Conservation (phyloP, 768 basidiomycete species). For the Pholiota conissans region DNA sequence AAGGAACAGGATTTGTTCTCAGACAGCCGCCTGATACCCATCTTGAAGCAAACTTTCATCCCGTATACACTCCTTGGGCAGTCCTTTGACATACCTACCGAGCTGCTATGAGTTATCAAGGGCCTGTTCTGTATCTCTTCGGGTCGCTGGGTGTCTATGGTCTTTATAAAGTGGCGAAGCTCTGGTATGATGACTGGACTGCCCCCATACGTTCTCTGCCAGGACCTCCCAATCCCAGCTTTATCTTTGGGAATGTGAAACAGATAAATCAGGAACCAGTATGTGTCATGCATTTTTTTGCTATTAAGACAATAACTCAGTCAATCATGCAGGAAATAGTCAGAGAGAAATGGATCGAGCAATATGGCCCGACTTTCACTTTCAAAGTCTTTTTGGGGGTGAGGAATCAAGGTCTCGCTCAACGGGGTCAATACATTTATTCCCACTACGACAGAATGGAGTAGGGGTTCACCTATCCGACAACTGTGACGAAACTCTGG, state of each 20-base stretch:
- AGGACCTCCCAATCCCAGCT: conserved; percentile 1
- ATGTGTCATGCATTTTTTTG: neutral
- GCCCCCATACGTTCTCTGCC: neutral
- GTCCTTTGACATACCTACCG: too few species aligned
- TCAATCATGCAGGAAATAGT: neutral
- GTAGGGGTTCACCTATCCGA: too few species aligned
- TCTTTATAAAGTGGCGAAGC: neutral
- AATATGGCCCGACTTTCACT: conserved; percentile 47
- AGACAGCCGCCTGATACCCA: too few species aligned
- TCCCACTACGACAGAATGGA: too few species aligned
- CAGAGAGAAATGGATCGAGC: conserved; percentile 45
- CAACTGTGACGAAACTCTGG: neutral
- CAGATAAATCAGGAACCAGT: neutral
- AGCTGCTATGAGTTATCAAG: neutral
- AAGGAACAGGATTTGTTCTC: too few species aligned
- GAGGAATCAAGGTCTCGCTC: too few species aligned
- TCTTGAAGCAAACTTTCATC: too few species aligned
- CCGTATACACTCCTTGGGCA: too few species aligned
- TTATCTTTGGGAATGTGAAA: neutral
- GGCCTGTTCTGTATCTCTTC: neutral
- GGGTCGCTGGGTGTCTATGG: neutral
- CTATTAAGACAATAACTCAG: neutral
- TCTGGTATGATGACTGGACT: neutral
- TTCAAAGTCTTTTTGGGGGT: conserved; percentile 47
- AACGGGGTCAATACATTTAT: too few species aligned